Percentiles rank a stretch among this genome's conserved stretches.
These are phyloP conservation scores for Lentithecium fluviatile DNA, from an alignment of 495 filamentous ascomycete genomes.

Conservation along the genomic window DNA sequence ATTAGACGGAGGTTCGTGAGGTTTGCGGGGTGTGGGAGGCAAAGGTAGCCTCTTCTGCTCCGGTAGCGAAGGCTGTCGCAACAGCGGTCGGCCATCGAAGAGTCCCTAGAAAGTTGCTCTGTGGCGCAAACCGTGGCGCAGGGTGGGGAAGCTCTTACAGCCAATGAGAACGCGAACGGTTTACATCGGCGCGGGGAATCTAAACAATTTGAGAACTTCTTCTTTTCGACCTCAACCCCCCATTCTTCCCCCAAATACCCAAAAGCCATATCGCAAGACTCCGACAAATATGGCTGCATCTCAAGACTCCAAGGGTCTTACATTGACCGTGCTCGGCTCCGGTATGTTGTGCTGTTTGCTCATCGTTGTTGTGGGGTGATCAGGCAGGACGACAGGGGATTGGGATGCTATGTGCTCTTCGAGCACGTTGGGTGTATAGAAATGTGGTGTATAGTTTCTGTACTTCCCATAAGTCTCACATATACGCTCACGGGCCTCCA, in stretches of 20 bases:
- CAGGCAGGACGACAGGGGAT: no score
- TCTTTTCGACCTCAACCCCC: not conserved
- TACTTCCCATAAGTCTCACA: not conserved
- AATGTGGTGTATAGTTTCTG: not conserved
- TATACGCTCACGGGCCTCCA: conserved; percentile 31
- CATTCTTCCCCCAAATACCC: not conserved
- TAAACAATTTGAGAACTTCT: no score
- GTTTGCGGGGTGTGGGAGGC: not conserved
- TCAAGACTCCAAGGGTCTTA: conserved; percentile 45
- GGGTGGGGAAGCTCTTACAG: no score
- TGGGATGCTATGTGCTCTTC: not conserved
- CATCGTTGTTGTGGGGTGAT: no score
- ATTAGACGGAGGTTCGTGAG: not conserved
- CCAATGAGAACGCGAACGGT: not conserved
- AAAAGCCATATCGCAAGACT: not conserved
- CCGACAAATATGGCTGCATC: conserved; percentile 13
- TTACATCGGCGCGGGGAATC: not conserved
- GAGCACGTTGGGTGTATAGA: not conserved
- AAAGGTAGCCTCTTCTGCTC: not conserved
- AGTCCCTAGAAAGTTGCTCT: no score
- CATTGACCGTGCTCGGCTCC: conserved; percentile 70
- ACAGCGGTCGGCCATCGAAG: no score
- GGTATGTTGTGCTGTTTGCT: conserved; percentile 47
- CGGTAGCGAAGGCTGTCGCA: no score
- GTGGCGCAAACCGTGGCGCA: no score